Conservation (phyloP, 257 asterid genomes). For the Ligustrum vulgare region DNA sequence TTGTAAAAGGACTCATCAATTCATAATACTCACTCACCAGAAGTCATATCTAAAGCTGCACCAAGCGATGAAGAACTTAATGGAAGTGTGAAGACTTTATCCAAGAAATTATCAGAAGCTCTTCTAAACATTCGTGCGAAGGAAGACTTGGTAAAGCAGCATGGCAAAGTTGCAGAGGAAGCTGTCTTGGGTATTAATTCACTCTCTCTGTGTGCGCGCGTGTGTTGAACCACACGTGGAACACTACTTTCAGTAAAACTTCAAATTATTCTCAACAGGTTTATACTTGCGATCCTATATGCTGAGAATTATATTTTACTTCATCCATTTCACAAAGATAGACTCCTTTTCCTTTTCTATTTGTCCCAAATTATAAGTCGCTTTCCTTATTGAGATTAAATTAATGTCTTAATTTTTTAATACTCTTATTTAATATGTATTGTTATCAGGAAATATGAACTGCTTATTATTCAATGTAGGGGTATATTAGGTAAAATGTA, state of each 20-base stretch:
- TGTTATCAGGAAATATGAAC: too few species aligned
- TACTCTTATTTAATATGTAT: too few species aligned
- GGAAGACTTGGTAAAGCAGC: slow-evolving; percentile 90
- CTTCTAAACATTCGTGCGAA: slow-evolving; percentile 62
- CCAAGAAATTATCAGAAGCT: slow-evolving; percentile 75
- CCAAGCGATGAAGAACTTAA: slow-evolving; percentile 42
- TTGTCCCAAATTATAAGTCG: too few species aligned
- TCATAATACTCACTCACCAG: slow-evolving; percentile 66
- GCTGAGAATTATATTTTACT: neutral
- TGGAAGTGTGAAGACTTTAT: slow-evolving; percentile 49
- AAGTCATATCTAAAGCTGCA: slow-evolving; percentile 72
- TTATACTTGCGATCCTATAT: neutral
- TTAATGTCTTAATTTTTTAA: too few species aligned
- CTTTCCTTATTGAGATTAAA: too few species aligned
- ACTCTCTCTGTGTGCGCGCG: neutral
- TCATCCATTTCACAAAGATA: too few species aligned
- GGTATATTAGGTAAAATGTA: too few species aligned
- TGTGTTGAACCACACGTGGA: neutral
- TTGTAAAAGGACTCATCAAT: slow-evolving; percentile 48
- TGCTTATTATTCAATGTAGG: too few species aligned
- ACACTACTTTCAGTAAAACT: slow-evolving; percentile 18
- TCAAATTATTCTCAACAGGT: neutral
- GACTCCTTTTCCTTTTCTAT: too few species aligned
- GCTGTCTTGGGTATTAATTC: slow-evolving; percentile 81
- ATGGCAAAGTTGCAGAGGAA: slow-evolving; percentile 94